Conservation (phyloP, 2,329 filamentous ascomycete species). For the Thelonectria olida region DNA sequence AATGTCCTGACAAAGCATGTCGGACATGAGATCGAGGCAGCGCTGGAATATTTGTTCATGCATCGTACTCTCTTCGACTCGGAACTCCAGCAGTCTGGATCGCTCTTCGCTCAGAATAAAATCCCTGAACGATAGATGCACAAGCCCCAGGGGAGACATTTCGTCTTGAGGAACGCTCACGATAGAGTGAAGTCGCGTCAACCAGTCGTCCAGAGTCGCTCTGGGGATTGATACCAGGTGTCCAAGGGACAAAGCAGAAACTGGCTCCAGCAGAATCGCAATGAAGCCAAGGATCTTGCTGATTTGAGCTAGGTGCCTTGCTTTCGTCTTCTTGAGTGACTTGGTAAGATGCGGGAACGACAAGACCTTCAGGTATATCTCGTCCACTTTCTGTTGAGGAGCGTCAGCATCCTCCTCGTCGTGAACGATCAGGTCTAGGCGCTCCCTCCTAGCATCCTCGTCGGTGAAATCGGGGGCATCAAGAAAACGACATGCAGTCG, state of each 20-base stretch:
- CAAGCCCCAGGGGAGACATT: background rate
- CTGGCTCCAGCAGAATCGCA: background rate
- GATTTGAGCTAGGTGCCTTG: background rate
- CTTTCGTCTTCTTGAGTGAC: background rate
- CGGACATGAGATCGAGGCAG: constrained; percentile 7
- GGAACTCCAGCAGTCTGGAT: background rate
- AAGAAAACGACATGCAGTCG: background rate
- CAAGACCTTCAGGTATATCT: constrained; percentile 17
- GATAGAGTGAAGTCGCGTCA: background rate
- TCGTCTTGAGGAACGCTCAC: background rate
- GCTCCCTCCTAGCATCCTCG: background rate
- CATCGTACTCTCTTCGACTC: background rate
- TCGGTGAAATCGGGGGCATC: background rate
- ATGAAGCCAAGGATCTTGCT: constrained; percentile 5
- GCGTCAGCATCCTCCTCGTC: background rate
- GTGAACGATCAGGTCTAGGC: background rate
- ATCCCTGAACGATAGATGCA: constrained; percentile 19
- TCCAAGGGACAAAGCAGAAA: background rate
- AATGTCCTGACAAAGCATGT: constrained; percentile 6
- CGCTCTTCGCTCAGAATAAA: constrained; percentile 1
- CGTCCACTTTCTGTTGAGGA: constrained; percentile 8
- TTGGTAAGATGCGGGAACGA: constrained; percentile 1
- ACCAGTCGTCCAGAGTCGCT: background rate
- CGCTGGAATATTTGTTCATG: background rate
- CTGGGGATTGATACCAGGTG: background rate